These are phyloP conservation scores for Chalciporus sp. DNA, from an alignment of 1,284 basidiomycete species.

Conservation along the genomic window DNA sequence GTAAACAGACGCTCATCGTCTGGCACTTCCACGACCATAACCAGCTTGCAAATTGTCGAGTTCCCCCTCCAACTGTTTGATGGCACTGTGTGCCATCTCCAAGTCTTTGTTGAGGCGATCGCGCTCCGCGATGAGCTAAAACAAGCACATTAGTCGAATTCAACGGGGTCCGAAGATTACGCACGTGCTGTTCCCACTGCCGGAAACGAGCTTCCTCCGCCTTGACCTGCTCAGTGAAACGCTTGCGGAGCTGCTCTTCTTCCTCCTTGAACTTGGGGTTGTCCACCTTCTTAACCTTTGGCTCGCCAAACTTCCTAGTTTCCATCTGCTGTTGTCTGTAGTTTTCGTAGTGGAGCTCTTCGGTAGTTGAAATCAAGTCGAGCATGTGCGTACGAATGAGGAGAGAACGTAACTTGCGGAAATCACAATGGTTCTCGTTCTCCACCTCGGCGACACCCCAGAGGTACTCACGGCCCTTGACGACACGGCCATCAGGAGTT, in stretches of 20 bases:
- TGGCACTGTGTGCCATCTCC: constrained; percentile 88
- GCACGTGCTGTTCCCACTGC: constrained; percentile 98
- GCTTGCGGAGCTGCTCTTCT: constrained; percentile 93
- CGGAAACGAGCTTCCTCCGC: constrained; percentile 96
- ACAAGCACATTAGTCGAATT: constrained; percentile 18
- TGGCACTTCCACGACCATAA: constrained; percentile 74
- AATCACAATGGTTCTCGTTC: constrained; percentile 99
- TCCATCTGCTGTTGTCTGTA: constrained; percentile 99
- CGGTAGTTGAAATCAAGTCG: constrained; percentile 94
- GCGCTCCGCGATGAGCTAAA: constrained; percentile 91
- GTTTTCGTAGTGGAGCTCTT: constrained; percentile 97
- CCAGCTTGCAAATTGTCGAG: constrained; percentile 88
- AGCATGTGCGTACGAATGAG: constrained; percentile 99
- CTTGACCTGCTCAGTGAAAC: constrained; percentile 99
- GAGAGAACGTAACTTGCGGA: constrained; percentile 95
- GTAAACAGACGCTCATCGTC: constrained; percentile 50
- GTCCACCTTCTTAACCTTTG: constrained; percentile 98
- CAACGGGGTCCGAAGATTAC: constrained; percentile 32
- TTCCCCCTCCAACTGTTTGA: constrained; percentile 89
- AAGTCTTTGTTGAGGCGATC: constrained; percentile 97
- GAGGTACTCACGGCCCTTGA: constrained; percentile 98
- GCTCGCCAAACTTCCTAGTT: constrained; percentile 98
- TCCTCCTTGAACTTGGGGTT: constrained; percentile 99
- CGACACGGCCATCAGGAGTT: constrained; percentile 87
- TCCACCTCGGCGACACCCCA: constrained; percentile 99